Evolutionary conservation across 768 basidiomycete genomes (phyloP).

Genomic region (Rhodotorula toruloides): DNA sequence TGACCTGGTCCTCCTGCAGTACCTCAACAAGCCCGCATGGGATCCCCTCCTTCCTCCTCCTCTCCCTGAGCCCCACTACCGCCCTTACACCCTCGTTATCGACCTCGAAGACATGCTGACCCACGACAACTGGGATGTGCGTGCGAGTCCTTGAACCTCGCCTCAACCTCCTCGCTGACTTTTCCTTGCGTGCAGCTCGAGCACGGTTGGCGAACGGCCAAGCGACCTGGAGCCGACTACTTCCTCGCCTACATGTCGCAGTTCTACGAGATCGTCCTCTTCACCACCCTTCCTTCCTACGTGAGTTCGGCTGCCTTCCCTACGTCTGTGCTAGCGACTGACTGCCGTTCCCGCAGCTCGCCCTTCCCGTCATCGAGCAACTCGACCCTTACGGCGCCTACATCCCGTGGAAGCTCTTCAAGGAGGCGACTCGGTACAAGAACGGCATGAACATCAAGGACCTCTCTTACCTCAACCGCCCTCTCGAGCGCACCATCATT

Average conservation of each 20-base stretch:
- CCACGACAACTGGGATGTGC: conserved; percentile 89
- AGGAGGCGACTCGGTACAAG: conserved; percentile 78
- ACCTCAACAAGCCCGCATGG: conserved; percentile 91
- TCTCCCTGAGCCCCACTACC: conserved; percentile 70
- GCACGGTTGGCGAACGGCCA: conserved; percentile 94
- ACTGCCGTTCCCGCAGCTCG: conserved; percentile 60
- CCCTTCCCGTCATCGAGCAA: conserved; percentile 79
- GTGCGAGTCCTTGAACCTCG: conserved; percentile 46
- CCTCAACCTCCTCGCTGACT: too few relatives aligned
- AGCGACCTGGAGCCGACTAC: conserved; percentile 95
- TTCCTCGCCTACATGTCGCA: conserved; percentile 95
- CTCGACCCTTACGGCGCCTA: conserved; percentile 88
- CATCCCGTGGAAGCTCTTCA: conserved; percentile 82
- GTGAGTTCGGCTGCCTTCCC: conserved; percentile 53
- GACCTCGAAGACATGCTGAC: conserved; percentile 88
- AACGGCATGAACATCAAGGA: conserved; percentile 89
- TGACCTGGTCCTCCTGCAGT: conserved; percentile 52
- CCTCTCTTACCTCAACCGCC: conserved; percentile 87
- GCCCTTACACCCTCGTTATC: conserved; percentile 85
- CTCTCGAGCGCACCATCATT: conserved; percentile 78
- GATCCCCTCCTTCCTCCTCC: conserved; percentile 83
- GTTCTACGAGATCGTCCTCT: conserved; percentile 96
- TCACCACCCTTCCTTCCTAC: conserved; percentile 83
- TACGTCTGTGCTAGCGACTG: too few relatives aligned
- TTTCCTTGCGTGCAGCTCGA: conserved; percentile 57